Conservation (phyloP, 2,329 filamentous ascomycete species). For the Xylariaceae sp. region DNA sequence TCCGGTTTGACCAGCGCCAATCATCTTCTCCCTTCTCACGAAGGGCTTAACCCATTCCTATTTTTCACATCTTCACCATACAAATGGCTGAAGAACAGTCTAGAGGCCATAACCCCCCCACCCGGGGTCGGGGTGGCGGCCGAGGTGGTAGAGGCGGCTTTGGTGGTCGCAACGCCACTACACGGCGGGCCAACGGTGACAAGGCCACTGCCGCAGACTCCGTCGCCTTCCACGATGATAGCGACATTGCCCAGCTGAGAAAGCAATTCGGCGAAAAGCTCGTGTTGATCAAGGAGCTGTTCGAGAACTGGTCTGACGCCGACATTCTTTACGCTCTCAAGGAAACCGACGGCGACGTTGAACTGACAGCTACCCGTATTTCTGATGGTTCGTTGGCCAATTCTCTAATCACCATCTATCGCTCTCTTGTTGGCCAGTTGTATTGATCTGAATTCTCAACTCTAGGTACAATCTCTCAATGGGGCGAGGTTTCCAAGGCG, state of each 20-base stretch:
- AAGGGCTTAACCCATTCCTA: conserved; percentile 28
- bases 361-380: conserved; percentile 70
- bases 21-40: conserved; percentile 27
- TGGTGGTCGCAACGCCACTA: conserved; percentile 55
- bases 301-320: conserved; percentile 91
- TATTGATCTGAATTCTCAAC: conserved; percentile 28
- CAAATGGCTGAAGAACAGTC: conserved; percentile 93
- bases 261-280: conserved; percentile 80
- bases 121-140: conserved; percentile 84
- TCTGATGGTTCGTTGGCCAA: conserved; percentile 58
- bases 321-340: conserved; percentile 90
- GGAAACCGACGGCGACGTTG: conserved; percentile 77
- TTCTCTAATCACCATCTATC: conserved; percentile 7
- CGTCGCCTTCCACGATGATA: conserved; percentile 66
- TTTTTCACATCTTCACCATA: conserved; percentile 37
- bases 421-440: background rate
- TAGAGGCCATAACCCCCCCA: conserved; percentile 61
- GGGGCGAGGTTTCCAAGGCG: conserved; percentile 76
- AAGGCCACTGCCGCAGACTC: conserved; percentile 55
- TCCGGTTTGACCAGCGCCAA: conserved; percentile 27
- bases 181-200: conserved; percentile 64
- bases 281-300: conserved; percentile 81
- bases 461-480: conserved; percentile 72
- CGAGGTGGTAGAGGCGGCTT: conserved; percentile 79
- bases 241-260: conserved; percentile 87